Percentiles rank a stretch among this genome's conserved stretches.
phyloP scores from a whole-genome alignment of 768 basidiomycete species.

The Boletus reticuloceps region DNA sequence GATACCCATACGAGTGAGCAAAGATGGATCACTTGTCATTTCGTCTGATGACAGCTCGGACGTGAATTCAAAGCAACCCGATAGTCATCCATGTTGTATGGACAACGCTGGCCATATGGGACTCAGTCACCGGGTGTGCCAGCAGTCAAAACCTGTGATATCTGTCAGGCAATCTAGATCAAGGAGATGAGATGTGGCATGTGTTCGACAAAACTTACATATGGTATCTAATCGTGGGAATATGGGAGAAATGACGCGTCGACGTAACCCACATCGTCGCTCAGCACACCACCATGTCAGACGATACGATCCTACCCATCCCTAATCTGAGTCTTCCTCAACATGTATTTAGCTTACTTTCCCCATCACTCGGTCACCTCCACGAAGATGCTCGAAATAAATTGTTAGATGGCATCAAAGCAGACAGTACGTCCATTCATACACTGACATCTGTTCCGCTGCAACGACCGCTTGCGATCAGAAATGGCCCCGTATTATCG shows the following conservation, averaged over 20 bases:
- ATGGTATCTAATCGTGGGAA: conserved; percentile 12
- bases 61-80: too few relatives aligned
- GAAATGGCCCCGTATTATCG: conserved; percentile 90
- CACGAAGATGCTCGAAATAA: conserved; percentile 65
- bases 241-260: conserved; percentile 19
- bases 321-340: conserved; percentile 85
- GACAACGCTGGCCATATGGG: too few relatives aligned
- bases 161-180: too few relatives aligned
- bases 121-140: too few relatives aligned
- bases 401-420: conserved; percentile 71
- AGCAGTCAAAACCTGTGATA: too few relatives aligned
- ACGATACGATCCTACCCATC: conserved; percentile 80
- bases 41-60: too few relatives aligned
- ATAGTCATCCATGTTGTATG: too few relatives aligned
- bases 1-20: too few relatives aligned
- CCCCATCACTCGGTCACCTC: conserved; percentile 54
- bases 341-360: conserved; percentile 71
- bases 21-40: too few relatives aligned
- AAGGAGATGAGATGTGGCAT: too few relatives aligned
- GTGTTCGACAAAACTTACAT: too few relatives aligned
- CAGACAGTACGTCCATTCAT: conserved; percentile 60
- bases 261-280: neutral
- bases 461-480: conserved; percentile 26
- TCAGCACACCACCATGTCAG: conserved; percentile 55
- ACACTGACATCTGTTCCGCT: neutral